These are phyloP conservation scores for Russula foetens DNA, from an alignment of 768 basidiomycete species.

Conservation along the genomic window DNA sequence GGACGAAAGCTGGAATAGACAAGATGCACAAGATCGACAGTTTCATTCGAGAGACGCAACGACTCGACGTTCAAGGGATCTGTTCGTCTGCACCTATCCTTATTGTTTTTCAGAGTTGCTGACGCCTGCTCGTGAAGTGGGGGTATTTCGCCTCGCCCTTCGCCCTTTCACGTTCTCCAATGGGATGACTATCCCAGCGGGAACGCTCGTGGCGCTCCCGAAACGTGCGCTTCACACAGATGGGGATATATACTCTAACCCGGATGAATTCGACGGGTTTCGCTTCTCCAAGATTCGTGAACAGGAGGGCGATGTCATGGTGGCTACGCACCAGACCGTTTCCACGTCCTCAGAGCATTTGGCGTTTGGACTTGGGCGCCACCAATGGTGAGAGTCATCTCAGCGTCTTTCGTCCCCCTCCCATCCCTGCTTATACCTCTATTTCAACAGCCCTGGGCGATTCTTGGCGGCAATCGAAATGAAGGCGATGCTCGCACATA, in stretches of 20 bases:
- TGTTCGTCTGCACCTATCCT: background rate
- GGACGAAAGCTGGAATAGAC: no score
- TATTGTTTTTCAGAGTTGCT: background rate
- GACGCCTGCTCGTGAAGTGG: conserved; percentile 10
- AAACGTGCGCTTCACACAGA: conserved; percentile 26
- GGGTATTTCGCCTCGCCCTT: conserved; percentile 23
- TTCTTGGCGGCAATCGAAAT: conserved; percentile 23
- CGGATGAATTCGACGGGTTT: conserved; percentile 33
- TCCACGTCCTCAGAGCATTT: conserved; percentile 26
- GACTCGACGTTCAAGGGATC: conserved; percentile 19
- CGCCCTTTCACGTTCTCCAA: no score
- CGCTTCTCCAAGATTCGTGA: conserved; percentile 33
- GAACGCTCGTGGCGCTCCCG: conserved; percentile 26
- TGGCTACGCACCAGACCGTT: conserved; percentile 28
- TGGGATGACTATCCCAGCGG: conserved; percentile 31
- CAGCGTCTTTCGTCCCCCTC: background rate
- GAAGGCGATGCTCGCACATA: conserved; percentile 23
- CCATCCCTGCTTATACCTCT: no score
- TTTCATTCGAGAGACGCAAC: conserved; percentile 28
- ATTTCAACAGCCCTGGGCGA: conserved; percentile 26
- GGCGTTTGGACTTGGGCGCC: conserved; percentile 25
- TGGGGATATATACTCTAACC: conserved; percentile 20
- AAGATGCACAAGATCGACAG: conserved; percentile 32
- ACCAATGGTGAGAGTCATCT: conserved; percentile 23
- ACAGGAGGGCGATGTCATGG: conserved; percentile 24